Evolutionary conservation across 192 early-diverging fungal species (phyloP), one percentile per base, ranked within the genome.

Genomic region (Coemansia sp.): DNA sequence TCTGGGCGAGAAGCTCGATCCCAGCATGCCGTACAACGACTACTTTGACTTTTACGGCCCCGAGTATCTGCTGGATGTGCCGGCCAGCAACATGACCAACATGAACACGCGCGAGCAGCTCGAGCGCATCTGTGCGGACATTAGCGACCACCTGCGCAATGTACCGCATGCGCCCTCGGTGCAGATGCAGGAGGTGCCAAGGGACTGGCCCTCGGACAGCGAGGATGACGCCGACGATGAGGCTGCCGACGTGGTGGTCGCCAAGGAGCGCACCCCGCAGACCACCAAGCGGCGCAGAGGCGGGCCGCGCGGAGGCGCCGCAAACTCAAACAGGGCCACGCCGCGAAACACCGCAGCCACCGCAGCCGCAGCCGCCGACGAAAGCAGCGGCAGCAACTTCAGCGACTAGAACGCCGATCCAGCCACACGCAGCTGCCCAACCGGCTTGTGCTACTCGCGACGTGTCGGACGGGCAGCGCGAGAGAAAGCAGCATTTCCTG

Each of bases 21-120:
- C 80, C 35, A 75, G 82, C 17, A 72, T 95, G 52, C 92, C 93
- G 0, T 85, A 85, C 55, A 93, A 90, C 58, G 83, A 87, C 49
- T 98, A 94, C 65, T 87, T 84, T 52, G 84, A 86, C 44, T 92
- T 92, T 65, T 98, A 85, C 72, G 92, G 89, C 17, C 94, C 93
- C 5, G 91, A 96, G 41, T 94, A 88, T 66, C 72, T 78, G 30
- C 66, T 98, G 26, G 89, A 94, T 42, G 87, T 89, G 3, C 85
- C 88, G 1, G 78, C 87, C 26, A 93, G 85, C 55, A 91, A 90
- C 52, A 86, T 89, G 81, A 81, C 85, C 29, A 91, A 98, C 61
- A 79, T 80, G 39, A 98, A 98, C 66, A 85, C 87, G 5, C 80
- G 84, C 30, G 77, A 87, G 60, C 90, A 91, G 51, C 75, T 98